Base-by-base conservation (phyloP, 257 asterid genomes). In the Lantana camara region DNA sequence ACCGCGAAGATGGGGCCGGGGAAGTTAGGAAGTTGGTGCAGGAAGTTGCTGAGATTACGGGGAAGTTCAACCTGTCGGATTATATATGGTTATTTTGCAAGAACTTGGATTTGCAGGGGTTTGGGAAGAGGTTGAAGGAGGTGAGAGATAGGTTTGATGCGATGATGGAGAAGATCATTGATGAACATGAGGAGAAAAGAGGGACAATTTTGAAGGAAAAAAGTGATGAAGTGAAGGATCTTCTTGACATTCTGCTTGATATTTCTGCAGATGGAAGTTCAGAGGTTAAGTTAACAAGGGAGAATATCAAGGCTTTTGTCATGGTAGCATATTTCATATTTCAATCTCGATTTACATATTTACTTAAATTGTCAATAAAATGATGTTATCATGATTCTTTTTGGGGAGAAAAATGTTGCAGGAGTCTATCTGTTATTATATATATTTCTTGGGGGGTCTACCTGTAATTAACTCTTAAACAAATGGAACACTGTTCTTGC, bases 241-340 rank as follows among this genome's bases (percentile, higher is more conserved):
- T 89, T 42, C 90, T 89, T 47, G 70, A 89, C 54, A 83, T 86
- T 24, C 69, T 89, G 38, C 89, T 89, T 2, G 40, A 35, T 5
- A 35, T 35, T 35, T 4, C 11, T 35, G 40, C 4, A 35, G 40
- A 35, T 35, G 76, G 66, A 22, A 70, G 2, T 7, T 57, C 89
- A 7, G 86, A 89, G 47, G 55, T 79, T 7, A 81, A 57, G 58
- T 48, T 89, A 48, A 77, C 80, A 4, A 76, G 76, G 68, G 81
- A 89, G 63, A 84, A 89, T 48, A 84, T 89, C 67, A 86, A 89
- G 74, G 87, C 94, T 16, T 86, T 86, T 67, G 69, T 86, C 59
- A 68, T 89, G 80, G 96, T 89, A 89, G 74, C 13, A 3, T 12
- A 23, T n/a, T 34, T 46, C 11, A 35, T 35, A 1, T 35, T 5